These are phyloP conservation scores for Colletotrichum sp. DNA, from an alignment of 2,329 filamentous ascomycete genomes.

Conservation along the genomic window DNA sequence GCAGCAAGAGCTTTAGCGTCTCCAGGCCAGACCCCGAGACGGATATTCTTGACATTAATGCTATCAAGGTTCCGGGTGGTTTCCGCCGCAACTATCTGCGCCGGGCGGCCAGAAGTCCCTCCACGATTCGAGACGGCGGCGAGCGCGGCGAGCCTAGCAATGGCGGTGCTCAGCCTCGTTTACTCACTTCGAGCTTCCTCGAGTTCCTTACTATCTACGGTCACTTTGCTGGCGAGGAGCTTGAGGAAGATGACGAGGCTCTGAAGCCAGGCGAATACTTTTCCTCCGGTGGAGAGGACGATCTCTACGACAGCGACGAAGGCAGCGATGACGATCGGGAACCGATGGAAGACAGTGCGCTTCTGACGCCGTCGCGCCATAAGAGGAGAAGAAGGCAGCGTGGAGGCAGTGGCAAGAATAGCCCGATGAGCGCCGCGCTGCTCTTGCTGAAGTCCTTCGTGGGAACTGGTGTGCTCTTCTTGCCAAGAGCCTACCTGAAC, in stretches of 20 bases:
- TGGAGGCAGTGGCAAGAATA: slow-evolving; percentile 76
- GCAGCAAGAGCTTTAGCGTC: slow-evolving; percentile 88
- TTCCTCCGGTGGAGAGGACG: slow-evolving; percentile 74
- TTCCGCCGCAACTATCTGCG: slow-evolving; percentile 91
- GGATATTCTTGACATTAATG: slow-evolving; percentile 82
- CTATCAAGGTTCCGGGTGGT: slow-evolving; percentile 91
- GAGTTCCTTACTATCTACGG: slow-evolving; percentile 96
- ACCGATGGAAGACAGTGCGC: slow-evolving; percentile 85
- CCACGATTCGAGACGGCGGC: slow-evolving; percentile 44
- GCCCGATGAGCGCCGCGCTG: slow-evolving; percentile 78
- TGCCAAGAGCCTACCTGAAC: slow-evolving; percentile 92
- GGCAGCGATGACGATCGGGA: slow-evolving; percentile 71
- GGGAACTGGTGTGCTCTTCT: slow-evolving; percentile 91
- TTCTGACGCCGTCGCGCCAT: slow-evolving; percentile 77
- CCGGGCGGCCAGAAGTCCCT: slow-evolving; percentile 71
- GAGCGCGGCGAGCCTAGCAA: slow-evolving; percentile 38
- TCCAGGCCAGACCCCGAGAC: slow-evolving; percentile 79
- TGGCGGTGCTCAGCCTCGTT: slow-evolving; percentile 53
- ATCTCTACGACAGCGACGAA: slow-evolving; percentile 44
- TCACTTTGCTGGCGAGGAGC: slow-evolving; percentile 95
- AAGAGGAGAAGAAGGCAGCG: slow-evolving; percentile 79
- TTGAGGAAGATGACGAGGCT: slow-evolving; percentile 95
- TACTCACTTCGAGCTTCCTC: slow-evolving; percentile 91
- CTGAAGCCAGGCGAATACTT: slow-evolving; percentile 91
- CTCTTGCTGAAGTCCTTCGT: slow-evolving; percentile 97